phyloP scores from a whole-genome alignment of 2,329 filamentous ascomycete species.

The Microsporum audouinii region DNA sequence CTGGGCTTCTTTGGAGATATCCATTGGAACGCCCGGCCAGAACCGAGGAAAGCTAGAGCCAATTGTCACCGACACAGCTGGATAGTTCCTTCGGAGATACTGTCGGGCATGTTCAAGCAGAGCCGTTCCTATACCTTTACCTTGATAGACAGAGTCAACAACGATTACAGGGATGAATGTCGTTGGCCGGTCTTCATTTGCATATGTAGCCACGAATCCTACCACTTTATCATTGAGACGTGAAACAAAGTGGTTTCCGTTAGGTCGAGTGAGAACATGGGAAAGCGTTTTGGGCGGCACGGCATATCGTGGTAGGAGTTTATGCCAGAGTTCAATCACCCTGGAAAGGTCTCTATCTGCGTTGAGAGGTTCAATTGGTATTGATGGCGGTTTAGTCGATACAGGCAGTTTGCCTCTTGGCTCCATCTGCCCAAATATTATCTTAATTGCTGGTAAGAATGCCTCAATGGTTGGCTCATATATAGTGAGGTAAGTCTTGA shows the following conservation, averaged over 20 bases:
- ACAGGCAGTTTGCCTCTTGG: constrained; percentile 30
- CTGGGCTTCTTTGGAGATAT: constrained; percentile 25
- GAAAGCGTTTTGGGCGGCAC: constrained; percentile 6
- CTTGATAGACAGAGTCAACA: constrained; percentile 17
- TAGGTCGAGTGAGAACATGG: constrained; percentile 9
- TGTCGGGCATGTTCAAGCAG: constrained; percentile 10
- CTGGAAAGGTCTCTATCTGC: constrained; percentile 2
- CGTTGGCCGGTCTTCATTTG: constrained; percentile 11
- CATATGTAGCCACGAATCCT: constrained; percentile 13
- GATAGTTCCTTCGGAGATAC: constrained; percentile 4
- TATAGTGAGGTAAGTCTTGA: constrained; percentile 34
- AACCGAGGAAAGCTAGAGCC: constrained; percentile 34
- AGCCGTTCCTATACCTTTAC: constrained; percentile 17
- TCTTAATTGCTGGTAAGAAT: constrained; percentile 29
- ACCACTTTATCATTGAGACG: background rate
- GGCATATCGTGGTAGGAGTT: constrained; percentile 10
- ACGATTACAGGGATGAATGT: constrained; percentile 15
- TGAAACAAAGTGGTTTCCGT: constrained; percentile 11
- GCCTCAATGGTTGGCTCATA: constrained; percentile 37
- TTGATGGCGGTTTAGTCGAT: constrained; percentile 7
- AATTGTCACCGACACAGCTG: constrained; percentile 15
- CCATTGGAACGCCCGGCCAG: constrained; percentile 35
- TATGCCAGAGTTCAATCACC: constrained; percentile 11
- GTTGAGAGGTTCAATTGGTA: constrained; percentile 8
- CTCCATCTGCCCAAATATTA: constrained; percentile 28